Percentiles rank a stretch among this genome's conserved stretches.
phyloP scores from a whole-genome alignment of 2,329 filamentous ascomycete genomes.

The Aschersonia sp. region DNA sequence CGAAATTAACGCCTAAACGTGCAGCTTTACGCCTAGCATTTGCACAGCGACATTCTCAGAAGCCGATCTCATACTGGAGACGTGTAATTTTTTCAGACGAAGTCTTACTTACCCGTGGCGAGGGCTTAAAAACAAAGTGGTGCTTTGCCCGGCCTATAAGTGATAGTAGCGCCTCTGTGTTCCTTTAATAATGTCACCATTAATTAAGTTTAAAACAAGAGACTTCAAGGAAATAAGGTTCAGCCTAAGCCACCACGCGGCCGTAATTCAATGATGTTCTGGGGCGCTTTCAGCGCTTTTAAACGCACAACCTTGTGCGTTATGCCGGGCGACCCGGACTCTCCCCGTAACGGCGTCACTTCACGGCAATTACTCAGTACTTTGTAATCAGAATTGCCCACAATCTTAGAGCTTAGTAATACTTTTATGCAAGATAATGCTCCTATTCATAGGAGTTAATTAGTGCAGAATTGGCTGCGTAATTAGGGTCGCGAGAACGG shows the following conservation, averaged over 20 bases:
- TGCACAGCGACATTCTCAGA: background rate
- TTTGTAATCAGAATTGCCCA: background rate
- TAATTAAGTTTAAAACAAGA: background rate
- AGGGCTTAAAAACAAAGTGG: background rate
- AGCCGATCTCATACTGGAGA: background rate
- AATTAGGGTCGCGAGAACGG: background rate
- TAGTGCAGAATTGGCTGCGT: background rate
- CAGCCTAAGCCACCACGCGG: background rate
- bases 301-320: background rate
- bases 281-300: background rate
- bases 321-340: background rate
- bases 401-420: background rate
- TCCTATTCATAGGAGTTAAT: background rate
- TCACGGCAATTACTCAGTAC: background rate
- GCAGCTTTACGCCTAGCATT: background rate
- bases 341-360: background rate
- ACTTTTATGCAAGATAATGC: slow-evolving; percentile 1
- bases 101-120: background rate
- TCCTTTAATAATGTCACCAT: background rate
- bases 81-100: background rate
- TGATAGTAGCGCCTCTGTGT: background rate
- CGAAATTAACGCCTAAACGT: background rate
- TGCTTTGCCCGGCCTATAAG: background rate
- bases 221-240: background rate
- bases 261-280: background rate